phyloP scores from a whole-genome alignment of 768 basidiomycete species.

The Hericium coralloides region DNA sequence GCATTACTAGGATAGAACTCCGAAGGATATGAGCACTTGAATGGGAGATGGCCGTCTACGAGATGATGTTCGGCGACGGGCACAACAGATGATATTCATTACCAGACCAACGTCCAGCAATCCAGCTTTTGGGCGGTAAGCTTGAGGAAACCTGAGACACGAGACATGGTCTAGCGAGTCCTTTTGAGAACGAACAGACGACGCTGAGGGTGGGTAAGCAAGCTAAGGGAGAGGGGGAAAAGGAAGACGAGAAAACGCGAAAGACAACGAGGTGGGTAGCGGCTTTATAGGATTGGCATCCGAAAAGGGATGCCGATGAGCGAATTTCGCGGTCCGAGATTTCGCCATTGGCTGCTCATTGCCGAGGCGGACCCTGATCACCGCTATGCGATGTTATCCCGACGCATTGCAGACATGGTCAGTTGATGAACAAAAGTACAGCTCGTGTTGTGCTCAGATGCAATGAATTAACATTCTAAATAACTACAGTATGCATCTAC shows the following conservation, averaged over 20 bases:
- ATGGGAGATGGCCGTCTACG: too few relatives aligned
- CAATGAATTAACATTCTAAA: background rate
- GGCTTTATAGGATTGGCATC: background rate
- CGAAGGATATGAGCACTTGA: too few relatives aligned
- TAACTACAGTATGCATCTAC: background rate
- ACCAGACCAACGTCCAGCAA: too few relatives aligned
- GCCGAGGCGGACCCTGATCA: background rate
- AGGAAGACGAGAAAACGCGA: background rate
- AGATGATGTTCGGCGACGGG: too few relatives aligned
- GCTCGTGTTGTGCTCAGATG: background rate
- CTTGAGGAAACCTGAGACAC: too few relatives aligned
- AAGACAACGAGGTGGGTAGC: too few relatives aligned
- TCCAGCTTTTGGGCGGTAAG: too few relatives aligned
- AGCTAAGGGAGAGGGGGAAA: background rate
- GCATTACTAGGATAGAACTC: too few relatives aligned
- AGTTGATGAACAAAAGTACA: background rate
- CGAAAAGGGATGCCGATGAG: background rate
- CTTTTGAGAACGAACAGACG: background rate
- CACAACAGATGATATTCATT: too few relatives aligned
- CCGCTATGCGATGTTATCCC: background rate
- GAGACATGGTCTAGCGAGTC: too few relatives aligned
- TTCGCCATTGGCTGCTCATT: background rate
- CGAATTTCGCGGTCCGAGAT: background rate
- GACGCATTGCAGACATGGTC: too few relatives aligned
- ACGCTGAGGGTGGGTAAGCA: background rate